Evolutionary conservation across 495 filamentous ascomycete species (phyloP), one percentile per base, ranked within the genome.

Genomic region (Aspergillus coremiiformis): DNA sequence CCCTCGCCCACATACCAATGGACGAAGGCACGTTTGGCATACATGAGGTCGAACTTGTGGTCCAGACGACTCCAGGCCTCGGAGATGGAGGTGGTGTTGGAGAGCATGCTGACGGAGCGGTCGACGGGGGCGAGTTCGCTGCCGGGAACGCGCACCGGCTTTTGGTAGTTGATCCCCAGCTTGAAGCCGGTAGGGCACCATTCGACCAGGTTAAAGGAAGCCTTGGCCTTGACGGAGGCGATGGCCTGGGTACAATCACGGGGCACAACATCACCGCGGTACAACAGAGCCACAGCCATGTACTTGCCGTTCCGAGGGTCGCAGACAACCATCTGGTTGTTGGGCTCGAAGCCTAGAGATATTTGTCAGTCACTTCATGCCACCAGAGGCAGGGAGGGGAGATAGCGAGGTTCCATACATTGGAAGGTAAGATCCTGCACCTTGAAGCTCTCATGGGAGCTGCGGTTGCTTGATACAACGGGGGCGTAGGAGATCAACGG

Each of bases 151-250:
- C 83, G 78, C 55, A 84, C 74, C 37, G 89, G 89, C 74, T 90
- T 89, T 71, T 90, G 85, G 75, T 90, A 90, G 76, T 91, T 92
- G 78, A 95, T 94, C 58, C 89, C 89, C 48, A 95, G 77, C 78
- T 95, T 95, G 82, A 95, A 95, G 52, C 89, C 89, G 39, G 89
- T 95, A n/a, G 89, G 89, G 73, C 89, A 95, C 89, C 89, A 95
- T 68, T 95, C 89, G 48, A 95, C 89, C 51, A 94, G 77, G 78
- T 93, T 90, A 79, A 95, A 92, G 22, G 89, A 89, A 8, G 82
- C 61, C 77, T 89, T 91, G 60, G 89, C 84, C 76, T 95, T 95
- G 56, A 95, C 78, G 19, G 83, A 78, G 21, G 86, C 86, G 47
- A 92, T 83, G 24, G 89, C 89, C 39, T 82, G 79, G 57, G 75